These are phyloP conservation scores for Dalbergia cochinchinensis DNA, from an alignment of 306 rosid genomes.

Conservation along the genomic window DNA sequence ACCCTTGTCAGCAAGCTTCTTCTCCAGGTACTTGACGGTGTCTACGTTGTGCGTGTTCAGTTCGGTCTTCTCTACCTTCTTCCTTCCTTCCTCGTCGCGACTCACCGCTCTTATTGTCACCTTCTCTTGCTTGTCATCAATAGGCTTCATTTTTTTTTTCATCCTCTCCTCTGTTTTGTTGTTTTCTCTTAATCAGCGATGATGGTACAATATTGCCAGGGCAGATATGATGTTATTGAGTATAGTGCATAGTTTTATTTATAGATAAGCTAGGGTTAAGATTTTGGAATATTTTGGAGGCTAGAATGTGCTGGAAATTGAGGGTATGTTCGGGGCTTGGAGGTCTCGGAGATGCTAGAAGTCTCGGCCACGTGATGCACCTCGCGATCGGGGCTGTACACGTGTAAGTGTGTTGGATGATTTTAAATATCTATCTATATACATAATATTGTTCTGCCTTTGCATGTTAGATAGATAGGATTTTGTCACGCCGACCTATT, in stretches of 20 bases:
- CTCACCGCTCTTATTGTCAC: slow-evolving; percentile 67
- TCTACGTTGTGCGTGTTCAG: slow-evolving; percentile 64
- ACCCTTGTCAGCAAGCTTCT: slow-evolving; percentile 76
- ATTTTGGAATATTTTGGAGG: background rate
- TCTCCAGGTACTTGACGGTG: slow-evolving; percentile 68
- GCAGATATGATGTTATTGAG: background rate
- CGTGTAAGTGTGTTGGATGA: slow-evolving; percentile 2
- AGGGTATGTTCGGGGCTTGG: slow-evolving; percentile 11
- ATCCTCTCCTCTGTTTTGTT: too few relatives aligned
- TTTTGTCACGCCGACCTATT: too few relatives aligned
- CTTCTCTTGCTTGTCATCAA: slow-evolving; percentile 60
- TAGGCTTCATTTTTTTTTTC: slow-evolving; percentile 55
- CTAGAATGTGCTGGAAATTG: slow-evolving; percentile 41
- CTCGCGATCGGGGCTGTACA: background rate
- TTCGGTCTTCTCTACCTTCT: slow-evolving; percentile 65
- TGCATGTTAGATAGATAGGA: too few relatives aligned
- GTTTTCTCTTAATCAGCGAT: background rate
- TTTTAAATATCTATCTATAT: background rate
- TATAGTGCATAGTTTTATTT: background rate
- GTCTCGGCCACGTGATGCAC: slow-evolving; percentile 39
- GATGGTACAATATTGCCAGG: background rate
- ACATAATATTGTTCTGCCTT: too few relatives aligned
- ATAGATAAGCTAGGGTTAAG: background rate
- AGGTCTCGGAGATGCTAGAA: slow-evolving; percentile 32
- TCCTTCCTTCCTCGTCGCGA: slow-evolving; percentile 73